phyloP scores from a whole-genome alignment of 345 rosid species.

The Ceriops tagal region DNA sequence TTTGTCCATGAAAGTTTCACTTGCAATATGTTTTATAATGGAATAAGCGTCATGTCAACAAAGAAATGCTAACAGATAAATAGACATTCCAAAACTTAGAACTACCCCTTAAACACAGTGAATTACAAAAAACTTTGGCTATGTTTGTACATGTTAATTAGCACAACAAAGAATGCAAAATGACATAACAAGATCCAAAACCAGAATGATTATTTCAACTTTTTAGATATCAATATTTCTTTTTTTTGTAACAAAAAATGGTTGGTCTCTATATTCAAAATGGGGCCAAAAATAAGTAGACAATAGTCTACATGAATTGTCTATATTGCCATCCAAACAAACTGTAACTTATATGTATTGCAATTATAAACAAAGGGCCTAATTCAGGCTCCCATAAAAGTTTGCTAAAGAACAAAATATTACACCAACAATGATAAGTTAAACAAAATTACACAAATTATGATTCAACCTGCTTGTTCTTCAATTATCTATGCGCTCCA shows the following conservation, averaged over 20 bases:
- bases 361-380: too few species aligned
- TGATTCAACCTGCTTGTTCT: not conserved
- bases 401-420: not conserved
- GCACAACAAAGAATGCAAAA: not conserved
- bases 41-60: not conserved
- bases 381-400: too few species aligned
- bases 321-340: too few species aligned
- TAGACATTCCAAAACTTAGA: not conserved
- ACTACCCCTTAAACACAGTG: not conserved
- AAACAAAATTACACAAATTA: not conserved
- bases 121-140: not conserved
- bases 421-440: not conserved
- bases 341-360: too few species aligned
- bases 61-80: not conserved
- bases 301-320: too few species aligned
- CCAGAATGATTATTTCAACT: too few species aligned
- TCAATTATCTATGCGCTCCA: conserved; percentile 29
- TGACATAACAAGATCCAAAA: not conserved
- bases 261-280: not conserved
- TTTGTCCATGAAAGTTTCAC: too few species aligned
- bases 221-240: too few species aligned
- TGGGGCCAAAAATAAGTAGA: not conserved
- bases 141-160: not conserved
- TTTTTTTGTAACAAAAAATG: not conserved
- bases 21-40: not conserved